Evolutionary conservation across 2,329 filamentous ascomycete genomes (phyloP), one percentile per base, ranked within the genome.

Genomic region (Bretziella fagacearum): DNA sequence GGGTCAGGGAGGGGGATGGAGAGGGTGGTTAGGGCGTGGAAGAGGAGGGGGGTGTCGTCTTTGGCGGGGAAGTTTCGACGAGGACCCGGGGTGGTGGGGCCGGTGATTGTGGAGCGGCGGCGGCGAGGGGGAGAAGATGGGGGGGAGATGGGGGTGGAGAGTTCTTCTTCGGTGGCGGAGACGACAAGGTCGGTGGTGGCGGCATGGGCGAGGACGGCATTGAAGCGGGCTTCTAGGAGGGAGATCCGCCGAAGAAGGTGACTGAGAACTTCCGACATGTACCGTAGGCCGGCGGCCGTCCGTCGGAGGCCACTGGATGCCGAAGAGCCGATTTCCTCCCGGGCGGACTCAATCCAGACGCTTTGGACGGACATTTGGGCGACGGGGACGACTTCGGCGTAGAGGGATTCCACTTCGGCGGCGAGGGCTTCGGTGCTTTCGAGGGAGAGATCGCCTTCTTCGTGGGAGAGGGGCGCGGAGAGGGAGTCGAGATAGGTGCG

Each of bases 351-450:
- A 27, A 80, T 65, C 53, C 78, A 70, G 56, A 81, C 75, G 54
- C 80, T 73, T 53, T 83, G 77, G 1, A 78, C 68, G 0, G 79
- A 74, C 74, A 84, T 84, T 52, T 81, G 74, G 5, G 78, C 73
- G 2, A 84, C 75, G 0, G 79, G 74, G 0, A 79, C 63, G 33
- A 84, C 77, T 56, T 84, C 81, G 0, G 76, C 65, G 54, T 81
- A 79, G 2, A 84, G 63, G 3, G 77, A 81, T 53, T 82, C 77
- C 1, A 84, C 64, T 55, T 84, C 80, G 26, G 72, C 70, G 54
- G 78, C 71, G 2, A 81, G 57, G 3, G 68, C 65, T 11, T 61
- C 62, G 7, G 70, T 65, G 3, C 29, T 37, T 22, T 50, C 48
- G 18, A 50, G 33, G 4, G 20, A 10, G 15, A 43, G 26, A 10